phyloP scores from a whole-genome alignment of 2,329 filamentous ascomycete genomes.

The Apiospora hydei region DNA sequence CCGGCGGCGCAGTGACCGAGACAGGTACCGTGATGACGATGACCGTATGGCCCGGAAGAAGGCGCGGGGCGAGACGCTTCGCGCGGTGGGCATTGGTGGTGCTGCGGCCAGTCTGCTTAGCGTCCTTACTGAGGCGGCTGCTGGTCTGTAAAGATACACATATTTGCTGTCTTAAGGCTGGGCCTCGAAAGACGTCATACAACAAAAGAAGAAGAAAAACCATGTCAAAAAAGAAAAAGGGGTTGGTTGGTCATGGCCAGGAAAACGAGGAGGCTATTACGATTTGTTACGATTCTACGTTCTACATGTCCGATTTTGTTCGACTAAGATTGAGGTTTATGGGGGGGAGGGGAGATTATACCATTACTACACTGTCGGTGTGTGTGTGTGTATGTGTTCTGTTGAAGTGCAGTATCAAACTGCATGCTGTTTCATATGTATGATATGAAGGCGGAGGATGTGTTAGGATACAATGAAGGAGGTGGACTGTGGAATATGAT shows the following conservation, averaged over 20 bases:
- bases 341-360: background rate
- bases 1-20: conserved; percentile 48
- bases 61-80: conserved; percentile 60
- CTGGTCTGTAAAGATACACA: conserved; percentile 28
- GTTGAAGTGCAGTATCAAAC: background rate
- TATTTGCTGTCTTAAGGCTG: background rate
- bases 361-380: background rate
- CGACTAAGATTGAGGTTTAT: background rate
- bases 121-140: conserved; percentile 64
- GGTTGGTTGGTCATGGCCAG: background rate
- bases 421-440: conserved; percentile 3
- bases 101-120: conserved; percentile 65
- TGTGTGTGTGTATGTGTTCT: background rate
- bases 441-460: background rate
- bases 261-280: background rate
- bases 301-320: conserved; percentile 2
- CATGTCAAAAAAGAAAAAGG: background rate
- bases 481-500: background rate
- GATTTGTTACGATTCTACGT: conserved; percentile 7
- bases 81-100: conserved; percentile 66
- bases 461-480: background rate
- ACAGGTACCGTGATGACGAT: conserved; percentile 44
- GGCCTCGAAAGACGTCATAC: background rate
- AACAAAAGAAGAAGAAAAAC: background rate
- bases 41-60: conserved; percentile 51